Evolutionary conservation across 2,329 filamentous ascomycete genomes (phyloP), one percentile per base, ranked within the genome.

Genomic region (Penicillium sp.): DNA sequence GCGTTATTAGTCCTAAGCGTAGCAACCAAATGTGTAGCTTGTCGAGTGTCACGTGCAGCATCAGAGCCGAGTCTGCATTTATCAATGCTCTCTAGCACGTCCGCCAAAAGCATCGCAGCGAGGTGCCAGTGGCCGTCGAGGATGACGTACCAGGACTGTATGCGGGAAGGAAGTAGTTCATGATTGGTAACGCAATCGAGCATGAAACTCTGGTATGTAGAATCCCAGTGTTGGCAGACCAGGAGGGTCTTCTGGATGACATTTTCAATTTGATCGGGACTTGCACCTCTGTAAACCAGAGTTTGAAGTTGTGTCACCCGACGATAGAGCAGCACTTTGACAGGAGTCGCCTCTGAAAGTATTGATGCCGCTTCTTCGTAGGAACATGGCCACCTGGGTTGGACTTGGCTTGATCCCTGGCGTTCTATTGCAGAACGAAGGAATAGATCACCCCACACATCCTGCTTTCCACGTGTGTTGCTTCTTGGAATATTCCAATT

Each of bases 131-230:
- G 83, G 0, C 79, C 80, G 0, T 78, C 72, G 25, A 86, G 75
- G 50, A 82, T 80, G 15, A 83, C 76, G 56, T 84, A 85, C 83
- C 83, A 86, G 40, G 82, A 82, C 61, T 83, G 82, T 5, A 85
- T 77, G 15, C 79, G 79, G 12, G 77, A 63, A 1, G 82, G 80
- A 1, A 85, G 74, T 1, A 67, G 62, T 32, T 79, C 73, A 55
- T 83, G 82, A 55, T 81, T 68, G 3, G 74, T 68, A 13, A 82
- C 70, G 38, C 82, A 78, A 55, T 83, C 80, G 16, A 72, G 65
- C 61, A 83, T 80, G 59, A 85, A 82, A 1, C 72, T 72, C 1
- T 76, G 77, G 58, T 84, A 83, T 0, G 76, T 75, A 23, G 66
- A 63, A 52, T 81, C 79, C 82, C 82, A 85, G 66, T 84, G 78